phyloP scores from a whole-genome alignment of 1,284 basidiomycete genomes.

The Tilletia horrida region DNA sequence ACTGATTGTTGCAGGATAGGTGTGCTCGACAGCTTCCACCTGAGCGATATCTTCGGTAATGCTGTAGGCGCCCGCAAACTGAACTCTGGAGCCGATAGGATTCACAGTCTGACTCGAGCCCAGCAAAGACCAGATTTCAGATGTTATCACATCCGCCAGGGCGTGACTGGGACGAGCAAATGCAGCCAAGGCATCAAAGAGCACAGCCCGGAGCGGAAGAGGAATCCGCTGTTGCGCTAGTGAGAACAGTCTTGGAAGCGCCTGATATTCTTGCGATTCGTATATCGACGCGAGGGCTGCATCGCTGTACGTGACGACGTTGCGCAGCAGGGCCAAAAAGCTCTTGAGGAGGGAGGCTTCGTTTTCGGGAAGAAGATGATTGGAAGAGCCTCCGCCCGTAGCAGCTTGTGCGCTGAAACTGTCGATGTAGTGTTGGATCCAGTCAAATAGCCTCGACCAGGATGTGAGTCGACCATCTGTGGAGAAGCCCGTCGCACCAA shows the following conservation, averaged over 20 bases:
- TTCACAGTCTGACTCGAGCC: conserved; percentile 71
- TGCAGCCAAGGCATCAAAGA: conserved; percentile 77
- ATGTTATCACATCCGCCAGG: conserved; percentile 72
- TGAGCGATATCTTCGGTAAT: conserved; percentile 69
- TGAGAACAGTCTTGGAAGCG: conserved; percentile 70
- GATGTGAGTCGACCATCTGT: conserved; percentile 39
- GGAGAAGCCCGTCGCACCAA: conserved; percentile 25
- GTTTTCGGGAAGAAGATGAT: conserved; percentile 63
- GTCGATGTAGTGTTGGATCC: conserved; percentile 53
- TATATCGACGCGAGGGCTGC: conserved; percentile 75
- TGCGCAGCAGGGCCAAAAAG: conserved; percentile 75
- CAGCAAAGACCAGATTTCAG: conserved; percentile 75
- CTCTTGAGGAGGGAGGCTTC: conserved; percentile 75
- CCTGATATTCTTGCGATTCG: conserved; percentile 67
- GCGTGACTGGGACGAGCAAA: conserved; percentile 68
- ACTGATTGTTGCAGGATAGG: conserved; percentile 81
- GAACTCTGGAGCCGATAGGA: conserved; percentile 29
- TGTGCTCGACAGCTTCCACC: conserved; percentile 71
- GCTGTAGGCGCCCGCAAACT: conserved; percentile 29
- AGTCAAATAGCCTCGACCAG: conserved; percentile 52
- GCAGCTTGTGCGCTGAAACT: conserved; percentile 27
- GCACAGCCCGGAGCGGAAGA: conserved; percentile 83
- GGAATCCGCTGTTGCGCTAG: conserved; percentile 59
- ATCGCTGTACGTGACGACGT: conserved; percentile 73
- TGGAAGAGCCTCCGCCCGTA: neutral